Evolutionary conservation across 202 grass and related monocot species (phyloP), one percentile per base, ranked within the genome.

Genomic region (Zoysia matrella): DNA sequence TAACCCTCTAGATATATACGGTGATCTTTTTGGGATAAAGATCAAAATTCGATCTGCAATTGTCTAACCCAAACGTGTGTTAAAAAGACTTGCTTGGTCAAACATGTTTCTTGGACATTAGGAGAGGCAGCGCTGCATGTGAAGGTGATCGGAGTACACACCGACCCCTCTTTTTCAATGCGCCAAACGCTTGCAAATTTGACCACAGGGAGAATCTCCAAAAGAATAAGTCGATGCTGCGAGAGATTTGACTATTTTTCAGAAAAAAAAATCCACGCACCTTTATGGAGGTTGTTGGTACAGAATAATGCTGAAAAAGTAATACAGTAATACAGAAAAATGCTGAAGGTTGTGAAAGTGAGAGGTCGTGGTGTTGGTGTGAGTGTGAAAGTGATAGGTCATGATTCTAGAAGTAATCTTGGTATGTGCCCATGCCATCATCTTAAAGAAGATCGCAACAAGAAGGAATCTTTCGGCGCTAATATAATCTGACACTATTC

Each of bases 71-170:
- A 82, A 40, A 57, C 57, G 55, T 63, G 47, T 82, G 22, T 8
- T 48, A 41, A 67, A 36, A 36, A 43, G 11, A 11, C 44, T 15
- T 44, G 7, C 47, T 74, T 36, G 79, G 79, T 75, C 79, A 86
- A 36, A 83, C 74, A 83, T 83, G 69, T 82, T 89, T 82, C 79
- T 78, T 79, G 73, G 48, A 53, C 69, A 83, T 83, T 86, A 71
- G 83, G 44, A 3, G 62, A 69, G 13, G 42, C 6, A 83, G 69
- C 43, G 43, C 8, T 13, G 69, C 64, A 83, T 51, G 88, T 90
- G 74, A 86, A 52, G 79, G 79, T 86, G 83, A 86, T 86, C 54
- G 79, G 55, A 79, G 48, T 52, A 12, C 54, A 46, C 1, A 64
- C 43, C 12, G 54, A 39, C 63, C 3, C 11, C 11, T 48, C 58